Evolutionary conservation across 2,329 filamentous ascomycete genomes (phyloP), one percentile per base, ranked within the genome.

Genomic region (Venturia effusa): DNA sequence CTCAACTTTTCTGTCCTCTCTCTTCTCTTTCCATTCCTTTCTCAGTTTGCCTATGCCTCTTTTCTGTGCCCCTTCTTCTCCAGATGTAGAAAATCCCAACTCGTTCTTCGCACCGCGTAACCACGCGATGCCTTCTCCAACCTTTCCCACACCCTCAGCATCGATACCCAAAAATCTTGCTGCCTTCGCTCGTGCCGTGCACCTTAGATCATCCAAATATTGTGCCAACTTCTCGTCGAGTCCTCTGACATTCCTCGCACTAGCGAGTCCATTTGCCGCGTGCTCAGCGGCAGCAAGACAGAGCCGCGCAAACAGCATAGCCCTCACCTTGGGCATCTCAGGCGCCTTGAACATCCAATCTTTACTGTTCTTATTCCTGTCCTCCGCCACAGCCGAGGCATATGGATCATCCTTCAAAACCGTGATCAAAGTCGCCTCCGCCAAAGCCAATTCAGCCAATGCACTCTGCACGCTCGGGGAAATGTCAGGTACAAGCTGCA

Each of bases 321-420:
- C 91, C 59, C 93, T 86, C 22, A 96, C 92, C 72, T 93, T 92
- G 37, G 92, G 89, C 60, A 97, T 90, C 61, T 91, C 86, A 0
- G 93, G 91, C 0, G 91, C 84, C 70, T 89, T 90, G 74, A 94
- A 95, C 92, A 97, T 97, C 93, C 93, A 99, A 68, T 97, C 93
- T 66, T 84, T 91, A 74, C 92, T 91, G 68, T 88, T 86, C 62
- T 87, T 84, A 71, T 96, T 95, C 59, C 92, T 83, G 64, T 88
- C 85, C 70, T 96, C 90, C 0, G 91, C 86, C 2, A 96, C 88
- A 7, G 87, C 84, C 1, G 88, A 86, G 0, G 93, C 88, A 71
- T 97, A 97, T 0, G 93, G 92, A 71, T 99, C 94, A 72, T 97
- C 93, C 70, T 97, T 97, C 61, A 96, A 75, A 0, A 97, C 91